Conservation (phyloP, 2,329 filamentous ascomycete genomes). For the Cladosporium sp. region DNA sequence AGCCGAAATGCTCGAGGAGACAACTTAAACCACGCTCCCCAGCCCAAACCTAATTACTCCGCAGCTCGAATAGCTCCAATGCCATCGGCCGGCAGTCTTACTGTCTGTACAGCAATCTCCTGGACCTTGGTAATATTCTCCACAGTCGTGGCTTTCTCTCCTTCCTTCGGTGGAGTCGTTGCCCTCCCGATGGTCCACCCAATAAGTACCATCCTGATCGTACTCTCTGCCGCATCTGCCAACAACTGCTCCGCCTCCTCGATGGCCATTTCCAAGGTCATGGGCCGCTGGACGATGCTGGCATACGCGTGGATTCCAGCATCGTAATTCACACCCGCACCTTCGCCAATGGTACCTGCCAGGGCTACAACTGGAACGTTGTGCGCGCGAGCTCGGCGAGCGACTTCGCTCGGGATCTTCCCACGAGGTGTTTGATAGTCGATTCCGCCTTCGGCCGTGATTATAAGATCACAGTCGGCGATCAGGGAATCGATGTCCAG, state of each 20-base stretch:
- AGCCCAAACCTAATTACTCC: background rate
- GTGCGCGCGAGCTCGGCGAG: slow-evolving; percentile 47
- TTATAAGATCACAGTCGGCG: slow-evolving; percentile 50
- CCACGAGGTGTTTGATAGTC: slow-evolving; percentile 54
- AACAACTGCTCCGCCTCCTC: slow-evolving; percentile 37
- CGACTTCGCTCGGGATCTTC: slow-evolving; percentile 57
- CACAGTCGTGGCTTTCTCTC: background rate
- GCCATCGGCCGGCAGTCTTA: background rate
- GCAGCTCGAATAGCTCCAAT: background rate
- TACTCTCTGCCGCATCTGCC: slow-evolving; percentile 40
- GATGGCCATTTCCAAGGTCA: slow-evolving; percentile 39
- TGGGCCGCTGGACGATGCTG: slow-evolving; percentile 38
- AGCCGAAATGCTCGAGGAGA: background rate
- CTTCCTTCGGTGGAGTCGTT: background rate
- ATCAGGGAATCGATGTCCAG: slow-evolving; percentile 51
- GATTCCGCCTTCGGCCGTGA: slow-evolving; percentile 56
- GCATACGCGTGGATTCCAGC: slow-evolving; percentile 41
- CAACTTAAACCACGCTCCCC: background rate
- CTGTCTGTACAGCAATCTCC: background rate
- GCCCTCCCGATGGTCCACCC: slow-evolving; percentile 30
- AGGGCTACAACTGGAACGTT: slow-evolving; percentile 50
- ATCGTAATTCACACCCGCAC: slow-evolving; percentile 37
- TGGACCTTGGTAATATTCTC: background rate
- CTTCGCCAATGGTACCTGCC: slow-evolving; percentile 44
- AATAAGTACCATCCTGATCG: slow-evolving; percentile 41